Evolutionary conservation across 2,329 filamentous ascomycete genomes (phyloP).

Genomic region (Sphaerulina vaccinii): DNA sequence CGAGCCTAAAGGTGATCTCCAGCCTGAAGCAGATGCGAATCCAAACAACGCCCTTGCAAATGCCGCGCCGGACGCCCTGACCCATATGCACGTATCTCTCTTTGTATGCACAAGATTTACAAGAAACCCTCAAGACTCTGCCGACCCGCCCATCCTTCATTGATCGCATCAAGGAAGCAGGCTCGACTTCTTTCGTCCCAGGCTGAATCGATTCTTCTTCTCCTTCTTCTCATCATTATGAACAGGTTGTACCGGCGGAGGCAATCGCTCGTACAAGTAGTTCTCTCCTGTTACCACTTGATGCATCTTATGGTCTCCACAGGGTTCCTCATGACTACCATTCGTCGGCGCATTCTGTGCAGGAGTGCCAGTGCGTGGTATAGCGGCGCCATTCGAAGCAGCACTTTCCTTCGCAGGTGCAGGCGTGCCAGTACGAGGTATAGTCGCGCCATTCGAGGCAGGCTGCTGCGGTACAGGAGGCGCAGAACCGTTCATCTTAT

Average conservation of each 20-base stretch:
- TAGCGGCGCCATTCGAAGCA: background rate
- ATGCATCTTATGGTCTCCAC: slow-evolving; percentile 7
- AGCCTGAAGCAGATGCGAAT: background rate
- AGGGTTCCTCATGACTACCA: too few relatives aligned
- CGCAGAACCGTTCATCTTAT: slow-evolving; percentile 3
- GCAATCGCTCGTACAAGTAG: background rate
- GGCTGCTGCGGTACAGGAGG: background rate
- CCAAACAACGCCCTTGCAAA: too few relatives aligned
- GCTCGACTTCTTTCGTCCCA: slow-evolving; percentile 69
- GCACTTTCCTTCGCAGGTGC: too few relatives aligned
- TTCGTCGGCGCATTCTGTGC: background rate
- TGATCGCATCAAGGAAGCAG: slow-evolving; percentile 10
- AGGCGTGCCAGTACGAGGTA: background rate
- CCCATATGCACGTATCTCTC: too few relatives aligned
- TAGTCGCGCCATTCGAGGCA: background rate
- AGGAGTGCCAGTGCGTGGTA: background rate
- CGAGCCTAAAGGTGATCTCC: background rate
- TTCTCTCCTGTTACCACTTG: background rate
- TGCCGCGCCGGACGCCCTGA: too few relatives aligned
- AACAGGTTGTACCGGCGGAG: slow-evolving; percentile 25
- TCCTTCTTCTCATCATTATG: slow-evolving; percentile 36
- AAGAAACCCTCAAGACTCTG: background rate
- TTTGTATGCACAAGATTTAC: too few relatives aligned
- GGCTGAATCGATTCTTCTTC: slow-evolving; percentile 64
- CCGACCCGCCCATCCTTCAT: too few relatives aligned